These are phyloP conservation scores for Beta corolliflora DNA, from an alignment of 179 eudicot species.

Conservation along the genomic window DNA sequence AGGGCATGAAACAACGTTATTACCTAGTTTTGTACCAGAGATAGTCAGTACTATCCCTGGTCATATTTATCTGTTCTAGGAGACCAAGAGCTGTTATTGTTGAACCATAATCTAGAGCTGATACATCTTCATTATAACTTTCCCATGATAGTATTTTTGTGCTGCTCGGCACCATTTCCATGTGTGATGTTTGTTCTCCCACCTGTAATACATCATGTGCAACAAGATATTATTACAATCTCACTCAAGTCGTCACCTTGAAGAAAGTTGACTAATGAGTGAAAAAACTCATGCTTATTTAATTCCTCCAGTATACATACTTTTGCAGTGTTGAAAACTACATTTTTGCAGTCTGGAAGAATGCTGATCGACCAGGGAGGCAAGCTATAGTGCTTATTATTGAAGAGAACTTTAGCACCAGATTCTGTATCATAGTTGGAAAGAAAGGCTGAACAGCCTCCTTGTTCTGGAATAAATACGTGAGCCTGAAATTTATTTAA, in stretches of 20 bases:
- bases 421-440: slow-evolving; percentile 71
- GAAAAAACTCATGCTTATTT: background rate
- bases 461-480: slow-evolving; percentile 67
- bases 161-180: slow-evolving; percentile 72
- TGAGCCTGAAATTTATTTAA: slow-evolving; percentile 62
- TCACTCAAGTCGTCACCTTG: slow-evolving; percentile 6
- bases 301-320: slow-evolving; percentile 38
- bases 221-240: slow-evolving; percentile 10
- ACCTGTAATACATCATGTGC: slow-evolving; percentile 45
- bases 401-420: slow-evolving; percentile 71
- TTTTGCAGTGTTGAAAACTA: slow-evolving; percentile 93
- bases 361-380: slow-evolving; percentile 99
- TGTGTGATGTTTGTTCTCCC: slow-evolving; percentile 84
- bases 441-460: slow-evolving; percentile 88
- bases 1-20: slow-evolving; percentile 18
- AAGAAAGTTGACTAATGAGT: slow-evolving; percentile 2
- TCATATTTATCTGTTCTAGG: slow-evolving; percentile 90
- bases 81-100: slow-evolving; percentile 68
- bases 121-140: slow-evolving; percentile 73
- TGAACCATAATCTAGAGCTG: slow-evolving; percentile 57
- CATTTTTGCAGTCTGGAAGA: slow-evolving; percentile 92
- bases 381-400: slow-evolving; percentile 76
- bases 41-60: slow-evolving; percentile 88
- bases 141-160: slow-evolving; percentile 60
- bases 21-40: slow-evolving; percentile 98